Percentiles rank a stretch among this genome's conserved stretches.
These are phyloP conservation scores for Penicillium maclennaniae DNA, from an alignment of 495 filamentous ascomycete genomes.

Conservation along the genomic window DNA sequence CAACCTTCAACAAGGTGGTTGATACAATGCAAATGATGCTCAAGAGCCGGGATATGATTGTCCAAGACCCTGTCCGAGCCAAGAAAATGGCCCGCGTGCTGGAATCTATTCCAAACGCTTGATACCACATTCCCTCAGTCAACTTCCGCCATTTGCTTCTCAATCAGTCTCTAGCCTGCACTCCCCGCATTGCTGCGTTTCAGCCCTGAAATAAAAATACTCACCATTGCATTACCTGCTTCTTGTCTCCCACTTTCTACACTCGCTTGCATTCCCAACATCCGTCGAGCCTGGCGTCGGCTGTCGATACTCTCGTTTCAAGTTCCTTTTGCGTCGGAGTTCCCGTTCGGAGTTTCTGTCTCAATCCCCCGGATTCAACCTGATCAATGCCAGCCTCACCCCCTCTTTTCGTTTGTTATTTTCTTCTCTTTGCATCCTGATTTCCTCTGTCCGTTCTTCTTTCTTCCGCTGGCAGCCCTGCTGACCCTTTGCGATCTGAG, in stretches of 20 bases:
- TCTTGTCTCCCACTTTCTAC: slow-evolving; percentile 1
- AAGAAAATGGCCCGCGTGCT: slow-evolving; percentile 57
- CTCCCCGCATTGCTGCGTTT: slow-evolving; percentile 17
- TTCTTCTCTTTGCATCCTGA: background rate
- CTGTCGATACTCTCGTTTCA: background rate
- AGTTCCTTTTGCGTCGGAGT: background rate
- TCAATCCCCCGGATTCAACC: background rate
- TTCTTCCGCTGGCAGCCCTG: background rate
- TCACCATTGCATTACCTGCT: slow-evolving; percentile 4
- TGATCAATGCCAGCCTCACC: background rate
- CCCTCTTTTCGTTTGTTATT: background rate
- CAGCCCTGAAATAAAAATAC: slow-evolving; percentile 19
- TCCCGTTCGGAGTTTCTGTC: background rate
- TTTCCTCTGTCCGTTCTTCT: background rate
- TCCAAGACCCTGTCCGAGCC: slow-evolving; percentile 58
- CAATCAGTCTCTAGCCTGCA: background rate
- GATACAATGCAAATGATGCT: slow-evolving; percentile 64
- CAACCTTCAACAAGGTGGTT: slow-evolving; percentile 78
- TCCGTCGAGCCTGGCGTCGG: background rate
- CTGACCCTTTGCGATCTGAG: background rate
- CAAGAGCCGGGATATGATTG: slow-evolving; percentile 54
- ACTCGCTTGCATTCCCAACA: slow-evolving; percentile 8
- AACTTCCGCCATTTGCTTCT: background rate
- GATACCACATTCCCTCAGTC: background rate
- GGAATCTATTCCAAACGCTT: slow-evolving; percentile 26